Conservation (phyloP, 2,329 filamentous ascomycete species). For the Ophiocordyceps sinensis region DNA sequence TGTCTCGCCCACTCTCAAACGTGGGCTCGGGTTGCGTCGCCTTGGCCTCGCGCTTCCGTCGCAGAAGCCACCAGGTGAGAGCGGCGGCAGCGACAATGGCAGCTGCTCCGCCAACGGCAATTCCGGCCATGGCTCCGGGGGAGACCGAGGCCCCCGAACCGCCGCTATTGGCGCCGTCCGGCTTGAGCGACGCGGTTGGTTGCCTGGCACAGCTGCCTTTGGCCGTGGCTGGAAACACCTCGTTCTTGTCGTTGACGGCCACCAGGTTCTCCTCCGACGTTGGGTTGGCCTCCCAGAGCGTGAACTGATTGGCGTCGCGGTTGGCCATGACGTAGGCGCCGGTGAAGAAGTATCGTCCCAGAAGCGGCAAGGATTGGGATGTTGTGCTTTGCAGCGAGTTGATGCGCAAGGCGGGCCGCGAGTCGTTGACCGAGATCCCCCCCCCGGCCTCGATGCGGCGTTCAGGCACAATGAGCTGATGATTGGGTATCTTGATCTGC, state of each 20-base stretch:
- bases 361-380: neutral
- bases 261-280: constrained; percentile 3
- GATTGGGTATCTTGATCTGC: neutral
- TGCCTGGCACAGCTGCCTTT: neutral
- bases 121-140: neutral
- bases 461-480: neutral
- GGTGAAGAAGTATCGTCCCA: constrained; percentile 6
- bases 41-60: neutral
- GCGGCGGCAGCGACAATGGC: neutral
- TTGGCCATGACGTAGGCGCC: constrained; percentile 4
- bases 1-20: neutral
- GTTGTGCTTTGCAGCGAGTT: neutral
- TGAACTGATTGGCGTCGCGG: constrained; percentile 5
- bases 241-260: constrained; percentile 1
- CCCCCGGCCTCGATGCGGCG: neutral
- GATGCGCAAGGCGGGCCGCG: neutral
- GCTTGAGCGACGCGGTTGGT: neutral
- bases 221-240: neutral
- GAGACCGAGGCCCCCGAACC: neutral
- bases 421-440: neutral
- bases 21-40: neutral
- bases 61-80: neutral
- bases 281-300: constrained; percentile 5
- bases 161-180: neutral
- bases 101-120: neutral